Percentiles rank a stretch among this genome's conserved stretches.
phyloP scores from a whole-genome alignment of 2,329 filamentous ascomycete genomes.

The Geosmithia putterillii region DNA sequence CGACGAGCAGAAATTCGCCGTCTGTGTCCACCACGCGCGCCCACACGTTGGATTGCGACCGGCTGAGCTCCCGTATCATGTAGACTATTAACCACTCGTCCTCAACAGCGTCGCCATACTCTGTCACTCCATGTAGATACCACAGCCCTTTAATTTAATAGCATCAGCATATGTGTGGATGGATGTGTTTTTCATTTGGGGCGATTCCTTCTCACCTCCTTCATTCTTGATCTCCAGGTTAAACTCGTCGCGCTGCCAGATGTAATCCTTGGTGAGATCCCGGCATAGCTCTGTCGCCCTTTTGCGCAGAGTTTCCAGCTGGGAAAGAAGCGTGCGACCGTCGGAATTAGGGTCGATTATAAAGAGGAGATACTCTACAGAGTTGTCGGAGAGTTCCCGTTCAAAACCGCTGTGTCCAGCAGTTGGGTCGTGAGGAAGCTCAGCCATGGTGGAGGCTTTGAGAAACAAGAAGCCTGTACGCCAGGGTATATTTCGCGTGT shows the following conservation, averaged over 20 bases:
- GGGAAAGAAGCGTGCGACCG: slow-evolving; percentile 44
- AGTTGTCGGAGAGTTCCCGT: slow-evolving; percentile 58
- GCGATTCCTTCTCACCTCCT: slow-evolving; percentile 29
- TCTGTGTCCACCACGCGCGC: slow-evolving; percentile 75
- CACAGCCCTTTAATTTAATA: slow-evolving; percentile 29
- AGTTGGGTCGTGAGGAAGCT: not conserved
- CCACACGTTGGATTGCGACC: slow-evolving; percentile 63
- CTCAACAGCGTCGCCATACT: slow-evolving; percentile 89
- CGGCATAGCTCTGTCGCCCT: slow-evolving; percentile 50
- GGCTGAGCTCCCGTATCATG: slow-evolving; percentile 70
- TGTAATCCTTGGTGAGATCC: slow-evolving; percentile 66
- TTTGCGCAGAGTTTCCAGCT: slow-evolving; percentile 62
- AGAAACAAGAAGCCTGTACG: not conserved
- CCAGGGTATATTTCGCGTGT: not conserved
- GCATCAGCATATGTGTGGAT: slow-evolving; percentile 1
- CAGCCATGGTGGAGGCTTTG: not conserved
- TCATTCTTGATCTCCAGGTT: slow-evolving; percentile 51
- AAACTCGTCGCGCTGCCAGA: slow-evolving; percentile 87
- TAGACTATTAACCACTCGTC: slow-evolving; percentile 98
- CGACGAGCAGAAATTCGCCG: slow-evolving; percentile 89
- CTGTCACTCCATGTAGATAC: slow-evolving; percentile 66
- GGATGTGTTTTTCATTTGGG: not conserved
- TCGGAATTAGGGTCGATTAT: slow-evolving; percentile 45
- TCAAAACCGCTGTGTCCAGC: slow-evolving; percentile 1
- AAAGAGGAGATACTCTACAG: slow-evolving; percentile 74